Evolutionary conservation across 495 filamentous ascomycete genomes (phyloP).

Genomic region (Penicillium cosmopolitanum): DNA sequence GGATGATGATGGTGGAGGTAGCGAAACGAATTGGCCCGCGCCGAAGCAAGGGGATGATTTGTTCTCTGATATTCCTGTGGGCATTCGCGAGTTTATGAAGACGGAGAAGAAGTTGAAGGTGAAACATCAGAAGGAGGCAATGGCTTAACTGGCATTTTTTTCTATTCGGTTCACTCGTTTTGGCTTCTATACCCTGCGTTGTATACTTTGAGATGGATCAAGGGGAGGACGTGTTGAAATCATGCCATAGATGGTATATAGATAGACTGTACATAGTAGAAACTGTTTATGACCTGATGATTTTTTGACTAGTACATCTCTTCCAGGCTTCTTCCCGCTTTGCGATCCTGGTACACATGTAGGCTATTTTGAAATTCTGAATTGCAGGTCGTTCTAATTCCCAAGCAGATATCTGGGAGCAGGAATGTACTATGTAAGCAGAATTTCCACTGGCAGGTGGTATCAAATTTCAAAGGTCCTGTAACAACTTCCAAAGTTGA

Average conservation of each 20-base stretch:
- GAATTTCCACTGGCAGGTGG: too few species aligned
- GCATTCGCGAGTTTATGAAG: slow-evolving; percentile 96
- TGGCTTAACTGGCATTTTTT: slow-evolving; percentile 17
- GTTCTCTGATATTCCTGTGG: slow-evolving; percentile 84
- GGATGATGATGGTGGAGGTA: slow-evolving; percentile 83
- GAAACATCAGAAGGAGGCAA: slow-evolving; percentile 56
- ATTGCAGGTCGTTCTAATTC: too few species aligned
- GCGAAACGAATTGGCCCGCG: slow-evolving; percentile 65
- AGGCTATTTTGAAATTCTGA: too few species aligned
- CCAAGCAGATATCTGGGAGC: too few species aligned
- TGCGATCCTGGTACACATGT: too few species aligned
- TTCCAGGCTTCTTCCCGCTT: too few species aligned
- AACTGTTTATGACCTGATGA: slow-evolving; percentile 9
- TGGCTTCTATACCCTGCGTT: neutral
- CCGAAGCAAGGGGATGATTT: slow-evolving; percentile 51
- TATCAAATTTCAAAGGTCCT: too few species aligned
- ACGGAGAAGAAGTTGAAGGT: slow-evolving; percentile 89
- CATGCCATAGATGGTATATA: slow-evolving; percentile 22
- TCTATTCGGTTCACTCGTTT: neutral
- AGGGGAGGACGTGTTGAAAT: neutral
- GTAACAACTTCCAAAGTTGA: too few species aligned
- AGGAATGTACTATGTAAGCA: too few species aligned
- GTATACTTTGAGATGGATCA: neutral
- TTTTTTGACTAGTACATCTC: neutral
- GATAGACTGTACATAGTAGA: slow-evolving; percentile 30